Evolutionary conservation across 352 stramenopile species (phyloP).

Genomic region (Phytophthora sp.): DNA sequence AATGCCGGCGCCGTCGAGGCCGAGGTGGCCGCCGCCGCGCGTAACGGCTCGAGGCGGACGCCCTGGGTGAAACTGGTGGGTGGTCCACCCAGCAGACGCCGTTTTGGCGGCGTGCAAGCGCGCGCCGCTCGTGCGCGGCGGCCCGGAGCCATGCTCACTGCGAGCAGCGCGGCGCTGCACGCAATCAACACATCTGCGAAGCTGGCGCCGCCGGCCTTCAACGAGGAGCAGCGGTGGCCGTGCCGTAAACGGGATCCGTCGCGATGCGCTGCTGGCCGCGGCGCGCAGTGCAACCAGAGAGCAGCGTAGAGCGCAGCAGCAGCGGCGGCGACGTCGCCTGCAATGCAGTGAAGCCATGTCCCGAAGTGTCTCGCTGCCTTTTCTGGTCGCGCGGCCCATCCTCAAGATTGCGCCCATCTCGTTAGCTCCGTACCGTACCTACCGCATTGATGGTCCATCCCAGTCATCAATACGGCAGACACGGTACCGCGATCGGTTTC

Average conservation of each 20-base stretch:
- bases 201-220: neutral
- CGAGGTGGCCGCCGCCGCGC: too few species aligned
- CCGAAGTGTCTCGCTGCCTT: conserved; percentile 19
- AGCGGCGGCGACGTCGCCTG: too few species aligned
- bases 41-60: neutral
- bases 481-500: conserved; percentile 1
- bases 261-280: too few species aligned
- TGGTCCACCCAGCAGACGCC: conserved; percentile 8
- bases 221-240: too few species aligned
- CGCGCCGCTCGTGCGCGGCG: conserved; percentile 6
- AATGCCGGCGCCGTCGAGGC: too few species aligned
- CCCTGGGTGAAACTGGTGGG: conserved; percentile 5
- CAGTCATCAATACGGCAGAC: neutral
- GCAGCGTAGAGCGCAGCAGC: too few species aligned
- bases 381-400: conserved; percentile 4
- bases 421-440: too few species aligned
- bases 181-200: conserved; percentile 19
- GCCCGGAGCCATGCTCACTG: neutral
- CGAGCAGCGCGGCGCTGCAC: neutral
- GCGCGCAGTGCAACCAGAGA: too few species aligned
- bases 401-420: conserved; percentile 8
- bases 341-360: conserved; percentile 13
- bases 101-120: conserved; percentile 12
- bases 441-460: too few species aligned
- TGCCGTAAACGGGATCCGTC: neutral